Base-by-base conservation (phyloP, 208 protist species). In the Trypanosoma mega region DNA sequence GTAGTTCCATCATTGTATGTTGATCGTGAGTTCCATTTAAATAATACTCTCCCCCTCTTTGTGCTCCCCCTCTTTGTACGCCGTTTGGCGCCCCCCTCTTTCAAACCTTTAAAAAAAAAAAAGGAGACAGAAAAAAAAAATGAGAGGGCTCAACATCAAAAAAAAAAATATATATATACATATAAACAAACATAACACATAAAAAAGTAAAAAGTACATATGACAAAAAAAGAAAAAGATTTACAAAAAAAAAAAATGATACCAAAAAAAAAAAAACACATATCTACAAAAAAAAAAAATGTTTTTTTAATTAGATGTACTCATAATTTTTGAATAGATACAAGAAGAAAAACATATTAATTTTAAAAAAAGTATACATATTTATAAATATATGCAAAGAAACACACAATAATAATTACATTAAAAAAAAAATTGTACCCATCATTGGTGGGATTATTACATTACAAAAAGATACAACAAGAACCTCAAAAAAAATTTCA, bases 1-100 rank as follows among this genome's bases (percentile, higher is more conserved):
- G 87, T 44, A 87, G 73, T 68, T 79, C 74, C 58, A 76, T 94
- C 80, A 92, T 87, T 63, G 87, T 94, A 94, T 92, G 84, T 81
- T 85, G 74, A 72, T 39, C 52, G 53, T 66, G 58, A 63, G 59
- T 56, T 63, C 60, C 54, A 53, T 3, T 55, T n/a, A n/a, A n/a
- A n/a, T 43, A 69, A 55, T 50, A 52, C 53, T 51, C 59, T 55
- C 53, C 58, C 43, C 18, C 5, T 59, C 33, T 55, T 31, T 57
- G 27, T 44, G 26, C 54, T 33, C 43, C 63, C 39, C 21, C 0
- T 44, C 9, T 24, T 60, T 39, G 29, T 7, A 14, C 44, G 31
- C 21, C 21, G 57, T 49, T 45, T 27, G 49, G 23, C 51, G 4
- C 56, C 21, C 5, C 46, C 31, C 20, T 12, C 39, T 39, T 36